Conservation (phyloP, 2,329 filamentous ascomycete genomes). For the Penicillium sp. region DNA sequence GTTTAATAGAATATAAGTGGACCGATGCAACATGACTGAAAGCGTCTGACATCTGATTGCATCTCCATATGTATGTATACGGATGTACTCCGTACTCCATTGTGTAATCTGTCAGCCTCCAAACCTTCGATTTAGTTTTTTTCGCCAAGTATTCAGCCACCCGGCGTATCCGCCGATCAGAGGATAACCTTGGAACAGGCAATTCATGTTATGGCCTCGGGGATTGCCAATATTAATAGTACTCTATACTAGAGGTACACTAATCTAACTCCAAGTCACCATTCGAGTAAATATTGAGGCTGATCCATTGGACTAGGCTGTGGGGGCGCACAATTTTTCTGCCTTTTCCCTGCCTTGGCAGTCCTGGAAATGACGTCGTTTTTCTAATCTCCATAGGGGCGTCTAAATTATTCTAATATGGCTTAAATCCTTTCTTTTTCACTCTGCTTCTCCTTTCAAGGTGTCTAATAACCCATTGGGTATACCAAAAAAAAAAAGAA, state of each 20-base stretch:
- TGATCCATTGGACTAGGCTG: neutral
- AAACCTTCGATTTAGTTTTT: neutral
- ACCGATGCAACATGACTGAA: neutral
- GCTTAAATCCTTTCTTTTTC: neutral
- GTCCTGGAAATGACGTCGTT: conserved; percentile 2
- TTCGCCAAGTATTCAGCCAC: conserved; percentile 7
- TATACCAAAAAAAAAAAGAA: neutral
- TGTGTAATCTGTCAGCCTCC: neutral
- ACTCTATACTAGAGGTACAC: neutral
- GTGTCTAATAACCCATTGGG: neutral
- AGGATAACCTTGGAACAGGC: neutral
- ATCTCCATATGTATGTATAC: neutral
- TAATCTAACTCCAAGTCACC: neutral
- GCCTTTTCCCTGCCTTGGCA: conserved; percentile 7
- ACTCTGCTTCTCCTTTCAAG: neutral
- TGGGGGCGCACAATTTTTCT: neutral
- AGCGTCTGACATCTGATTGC: neutral
- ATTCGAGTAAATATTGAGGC: neutral
- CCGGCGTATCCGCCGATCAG: neutral
- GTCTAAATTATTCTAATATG: neutral
- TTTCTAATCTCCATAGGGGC: neutral
- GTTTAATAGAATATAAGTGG: neutral
- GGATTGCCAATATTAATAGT: neutral
- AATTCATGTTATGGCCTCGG: neutral
- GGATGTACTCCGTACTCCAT: too few relatives aligned